Percentiles rank a stretch among this genome's conserved stretches.
phyloP scores from a whole-genome alignment of 202 grass and related monocot species.

The Tripidium arundinaceum region DNA sequence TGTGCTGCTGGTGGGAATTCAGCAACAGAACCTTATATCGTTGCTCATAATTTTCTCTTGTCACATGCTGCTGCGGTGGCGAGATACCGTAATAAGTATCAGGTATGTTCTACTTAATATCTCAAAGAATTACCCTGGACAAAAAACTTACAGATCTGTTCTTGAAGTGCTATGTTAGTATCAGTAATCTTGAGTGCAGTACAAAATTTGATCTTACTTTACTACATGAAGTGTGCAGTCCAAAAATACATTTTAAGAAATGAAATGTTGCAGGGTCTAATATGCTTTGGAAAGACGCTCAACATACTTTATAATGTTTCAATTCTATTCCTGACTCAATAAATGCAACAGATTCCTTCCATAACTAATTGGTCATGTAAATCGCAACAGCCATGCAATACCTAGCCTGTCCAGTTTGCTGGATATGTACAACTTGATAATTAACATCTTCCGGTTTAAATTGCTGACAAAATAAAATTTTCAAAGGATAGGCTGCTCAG shows the following conservation, averaged over 20 bases:
- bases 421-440: neutral
- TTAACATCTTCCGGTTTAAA: neutral
- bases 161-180: neutral
- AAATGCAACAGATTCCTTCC: neutral
- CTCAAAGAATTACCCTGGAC: neutral
- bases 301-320: neutral
- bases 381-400: neutral
- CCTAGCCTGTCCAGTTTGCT: neutral
- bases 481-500: slow-evolving; percentile 46
- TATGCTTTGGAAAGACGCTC: neutral
- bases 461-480: neutral
- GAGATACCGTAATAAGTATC: slow-evolving; percentile 72
- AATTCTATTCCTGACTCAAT: neutral
- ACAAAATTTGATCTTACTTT: neutral
- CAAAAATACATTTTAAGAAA: neutral
- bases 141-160: neutral
- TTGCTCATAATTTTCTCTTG: slow-evolving; percentile 68
- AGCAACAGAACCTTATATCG: slow-evolving; percentile 72
- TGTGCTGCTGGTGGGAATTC: slow-evolving; percentile 68
- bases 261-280: neutral
- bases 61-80: slow-evolving; percentile 70
- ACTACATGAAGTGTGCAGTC: neutral
- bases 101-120: slow-evolving; percentile 48
- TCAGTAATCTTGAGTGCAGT: neutral
- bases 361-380: neutral